Percentiles rank a stretch among this genome's conserved stretches.
phyloP scores from a whole-genome alignment of 148 eudicot genomes.

The Rhododendron ovatum region DNA sequence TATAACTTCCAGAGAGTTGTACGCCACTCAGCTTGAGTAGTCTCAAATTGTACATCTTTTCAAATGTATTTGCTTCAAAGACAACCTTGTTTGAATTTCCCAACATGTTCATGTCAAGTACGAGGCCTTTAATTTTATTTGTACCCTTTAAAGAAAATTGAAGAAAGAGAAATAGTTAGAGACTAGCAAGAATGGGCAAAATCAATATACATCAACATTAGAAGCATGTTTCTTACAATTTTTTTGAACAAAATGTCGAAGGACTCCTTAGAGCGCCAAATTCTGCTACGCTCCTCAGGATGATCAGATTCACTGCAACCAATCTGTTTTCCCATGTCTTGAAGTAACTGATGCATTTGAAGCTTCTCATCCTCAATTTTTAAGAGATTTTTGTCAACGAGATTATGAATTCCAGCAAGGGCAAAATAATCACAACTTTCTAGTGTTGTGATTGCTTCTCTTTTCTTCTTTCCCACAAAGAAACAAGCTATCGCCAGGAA shows the following conservation, averaged over 20 bases:
- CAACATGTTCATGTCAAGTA: not conserved
- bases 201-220: not conserved
- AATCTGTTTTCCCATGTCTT: not conserved
- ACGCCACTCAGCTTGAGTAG: not conserved
- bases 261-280: not conserved
- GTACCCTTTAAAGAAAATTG: not conserved
- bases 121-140: not conserved
- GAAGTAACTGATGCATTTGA: not conserved
- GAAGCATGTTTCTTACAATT: not conserved
- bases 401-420: not conserved
- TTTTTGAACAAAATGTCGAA: not conserved
- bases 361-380: not conserved
- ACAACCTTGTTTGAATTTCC: not conserved
- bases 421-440: not conserved
- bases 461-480: not conserved
- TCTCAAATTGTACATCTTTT: not conserved
- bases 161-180: not conserved
- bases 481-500: not conserved
- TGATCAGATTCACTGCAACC: not conserved
- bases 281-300: not conserved
- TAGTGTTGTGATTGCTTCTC: not conserved
- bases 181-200: not conserved
- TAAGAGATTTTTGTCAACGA: not conserved
- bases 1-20: not conserved
- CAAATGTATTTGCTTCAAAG: not conserved